Conservation (phyloP, 768 basidiomycete genomes). For the Strobilomyces confusus region DNA sequence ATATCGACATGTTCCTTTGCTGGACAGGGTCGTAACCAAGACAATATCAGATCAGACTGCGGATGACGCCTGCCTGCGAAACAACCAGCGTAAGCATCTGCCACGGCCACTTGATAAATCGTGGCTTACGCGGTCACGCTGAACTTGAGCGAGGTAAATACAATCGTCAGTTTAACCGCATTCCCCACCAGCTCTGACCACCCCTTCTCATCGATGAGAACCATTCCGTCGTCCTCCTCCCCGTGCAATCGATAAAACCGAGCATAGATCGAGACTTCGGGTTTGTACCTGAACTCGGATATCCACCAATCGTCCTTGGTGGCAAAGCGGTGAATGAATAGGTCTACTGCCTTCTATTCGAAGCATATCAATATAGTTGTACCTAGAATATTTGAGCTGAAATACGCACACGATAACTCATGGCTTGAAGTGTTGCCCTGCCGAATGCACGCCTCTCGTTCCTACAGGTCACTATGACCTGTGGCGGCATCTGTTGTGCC, state of each 20-base stretch:
- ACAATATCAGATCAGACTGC: conserved; percentile 15
- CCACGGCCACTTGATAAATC: not conserved
- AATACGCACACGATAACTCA: conserved; percentile 31
- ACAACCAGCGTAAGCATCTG: conserved; percentile 7
- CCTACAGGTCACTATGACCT: conserved; percentile 31
- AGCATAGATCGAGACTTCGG: conserved; percentile 32
- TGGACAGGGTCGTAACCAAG: not conserved
- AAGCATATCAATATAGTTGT: conserved; percentile 8
- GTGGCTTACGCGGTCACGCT: conserved; percentile 29
- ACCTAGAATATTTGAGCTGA: not conserved
- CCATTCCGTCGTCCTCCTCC: conserved; percentile 32
- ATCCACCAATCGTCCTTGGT: conserved; percentile 36
- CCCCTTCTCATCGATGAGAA: conserved; percentile 29
- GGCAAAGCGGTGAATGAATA: conserved; percentile 33
- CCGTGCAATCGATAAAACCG: conserved; percentile 32
- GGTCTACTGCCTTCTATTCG: conserved; percentile 27
- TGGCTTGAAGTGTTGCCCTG: conserved; percentile 27
- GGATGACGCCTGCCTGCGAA: conserved; percentile 23
- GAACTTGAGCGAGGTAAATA: conserved; percentile 34
- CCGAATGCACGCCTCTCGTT: conserved; percentile 31
- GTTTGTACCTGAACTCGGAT: conserved; percentile 32
- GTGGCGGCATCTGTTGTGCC: conserved; percentile 27
- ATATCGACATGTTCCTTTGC: not conserved
- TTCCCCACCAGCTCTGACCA: conserved; percentile 33
- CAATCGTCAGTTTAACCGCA: conserved; percentile 29